Evolutionary conservation across 331 rosid genomes (phyloP).

Genomic region (Quercus tomentella): DNA sequence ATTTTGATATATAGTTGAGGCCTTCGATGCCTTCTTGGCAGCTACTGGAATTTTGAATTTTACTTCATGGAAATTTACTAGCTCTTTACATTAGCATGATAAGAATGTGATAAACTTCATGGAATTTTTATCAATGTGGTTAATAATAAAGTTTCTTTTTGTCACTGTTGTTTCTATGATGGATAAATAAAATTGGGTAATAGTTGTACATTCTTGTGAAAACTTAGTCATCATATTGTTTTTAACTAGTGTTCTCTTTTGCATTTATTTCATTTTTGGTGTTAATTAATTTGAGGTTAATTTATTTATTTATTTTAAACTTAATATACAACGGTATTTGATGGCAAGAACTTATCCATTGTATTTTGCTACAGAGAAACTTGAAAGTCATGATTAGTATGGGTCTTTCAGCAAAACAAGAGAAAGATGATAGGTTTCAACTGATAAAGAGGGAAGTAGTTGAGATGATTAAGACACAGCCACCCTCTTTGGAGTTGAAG

Average conservation of each 20-base stretch:
- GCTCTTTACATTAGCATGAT: constrained; percentile 2
- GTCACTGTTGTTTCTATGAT: not conserved
- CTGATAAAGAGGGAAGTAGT: constrained; percentile 83
- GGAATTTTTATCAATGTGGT: constrained; percentile 4
- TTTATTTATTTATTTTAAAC: not conserved
- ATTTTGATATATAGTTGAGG: not conserved
- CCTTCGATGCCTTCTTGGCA: not conserved
- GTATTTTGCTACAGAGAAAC: constrained; percentile 67
- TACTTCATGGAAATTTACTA: not conserved
- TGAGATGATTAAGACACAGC: constrained; percentile 71
- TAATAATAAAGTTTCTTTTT: not conserved
- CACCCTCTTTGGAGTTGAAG: constrained; percentile 61
- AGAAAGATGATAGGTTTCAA: constrained; percentile 82
- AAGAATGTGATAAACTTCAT: not conserved
- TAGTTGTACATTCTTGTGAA: constrained; percentile 6
- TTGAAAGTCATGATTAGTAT: constrained; percentile 84
- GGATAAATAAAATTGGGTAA: constrained; percentile 2
- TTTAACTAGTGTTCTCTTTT: constrained; percentile 5
- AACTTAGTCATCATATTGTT: not conserved
- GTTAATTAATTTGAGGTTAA: not conserved
- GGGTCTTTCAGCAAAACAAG: constrained; percentile 91
- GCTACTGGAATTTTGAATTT: no score
- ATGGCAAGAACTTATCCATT: constrained; percentile 24
- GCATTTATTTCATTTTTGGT: constrained; percentile 3
- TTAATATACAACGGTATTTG: not conserved